Conservation (phyloP, 2,329 filamentous ascomycete species). For the Raffaelea ambrosiae region DNA sequence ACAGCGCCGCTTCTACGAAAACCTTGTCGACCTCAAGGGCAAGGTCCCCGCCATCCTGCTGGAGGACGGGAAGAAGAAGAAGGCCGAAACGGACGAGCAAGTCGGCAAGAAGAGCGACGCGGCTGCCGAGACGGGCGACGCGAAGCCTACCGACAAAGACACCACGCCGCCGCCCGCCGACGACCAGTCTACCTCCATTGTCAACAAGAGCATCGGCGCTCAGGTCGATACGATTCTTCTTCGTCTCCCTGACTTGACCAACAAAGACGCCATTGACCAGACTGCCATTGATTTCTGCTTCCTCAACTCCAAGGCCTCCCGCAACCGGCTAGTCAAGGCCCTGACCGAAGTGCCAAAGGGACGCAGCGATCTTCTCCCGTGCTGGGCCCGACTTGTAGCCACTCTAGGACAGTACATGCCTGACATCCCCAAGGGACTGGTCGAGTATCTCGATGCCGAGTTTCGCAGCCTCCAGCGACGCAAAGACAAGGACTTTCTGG, state of each 20-base stretch:
- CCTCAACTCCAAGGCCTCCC: conserved; percentile 93
- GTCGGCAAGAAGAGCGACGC: conserved; percentile 65
- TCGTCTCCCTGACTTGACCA: conserved; percentile 82
- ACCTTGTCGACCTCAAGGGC: conserved; percentile 87
- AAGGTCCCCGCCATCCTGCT: conserved; percentile 90
- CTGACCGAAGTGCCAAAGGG: conserved; percentile 93
- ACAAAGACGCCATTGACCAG: conserved; percentile 86
- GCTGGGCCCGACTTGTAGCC: conserved; percentile 86
- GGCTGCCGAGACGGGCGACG: conserved; percentile 39
- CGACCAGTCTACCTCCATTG: conserved; percentile 87
- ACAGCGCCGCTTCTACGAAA: conserved; percentile 96
- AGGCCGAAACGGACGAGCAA: conserved; percentile 70
- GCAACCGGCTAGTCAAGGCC: conserved; percentile 87
- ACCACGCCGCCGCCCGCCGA: conserved; percentile 39
- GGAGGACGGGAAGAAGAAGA: conserved; percentile 94
- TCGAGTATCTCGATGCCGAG: conserved; percentile 89
- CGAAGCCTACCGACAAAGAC: background rate
- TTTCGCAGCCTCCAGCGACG: conserved; percentile 93
- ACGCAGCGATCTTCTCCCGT: conserved; percentile 79
- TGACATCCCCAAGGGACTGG: conserved; percentile 85
- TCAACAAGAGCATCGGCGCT: conserved; percentile 94
- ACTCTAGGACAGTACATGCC: conserved; percentile 91
- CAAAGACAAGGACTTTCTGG: conserved; percentile 95
- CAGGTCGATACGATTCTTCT: conserved; percentile 88
- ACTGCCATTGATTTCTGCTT: conserved; percentile 96